Conservation (phyloP, 1,284 basidiomycete species). For the Psilocybe mexicana region DNA sequence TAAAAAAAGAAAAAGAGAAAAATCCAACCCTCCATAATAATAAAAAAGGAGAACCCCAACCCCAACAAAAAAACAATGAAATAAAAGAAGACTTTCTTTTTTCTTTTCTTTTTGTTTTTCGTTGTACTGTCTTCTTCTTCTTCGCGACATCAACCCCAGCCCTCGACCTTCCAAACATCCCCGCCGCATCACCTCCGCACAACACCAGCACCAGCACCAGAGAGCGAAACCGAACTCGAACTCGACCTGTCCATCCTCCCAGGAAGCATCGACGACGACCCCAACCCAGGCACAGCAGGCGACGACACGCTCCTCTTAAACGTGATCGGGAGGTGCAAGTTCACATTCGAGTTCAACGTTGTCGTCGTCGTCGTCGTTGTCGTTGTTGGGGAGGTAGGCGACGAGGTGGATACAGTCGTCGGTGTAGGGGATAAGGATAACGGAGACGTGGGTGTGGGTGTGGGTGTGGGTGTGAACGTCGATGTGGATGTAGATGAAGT, state of each 20-base stretch:
- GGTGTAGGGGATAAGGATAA: background rate
- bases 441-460: background rate
- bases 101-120: no score
- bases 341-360: background rate
- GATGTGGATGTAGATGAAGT: background rate
- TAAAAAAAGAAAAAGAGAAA: no score
- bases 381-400: background rate
- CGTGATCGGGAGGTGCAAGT: background rate
- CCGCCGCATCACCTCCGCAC: no score
- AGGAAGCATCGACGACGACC: background rate
- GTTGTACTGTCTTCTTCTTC: no score
- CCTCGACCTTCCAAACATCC: no score
- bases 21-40: no score
- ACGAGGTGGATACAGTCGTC: background rate
- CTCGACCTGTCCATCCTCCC: background rate
- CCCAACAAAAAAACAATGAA: no score
- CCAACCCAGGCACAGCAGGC: background rate
- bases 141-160: no score
- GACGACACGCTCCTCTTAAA: slow-evolving; percentile 1
- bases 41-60: no score
- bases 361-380: background rate
- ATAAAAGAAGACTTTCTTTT: no score
- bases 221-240: background rate
- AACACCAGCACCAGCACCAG: background rate
- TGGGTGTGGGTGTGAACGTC: background rate